Conservation (phyloP, 2,329 filamentous ascomycete species). For the Fusarium sarcochroum region DNA sequence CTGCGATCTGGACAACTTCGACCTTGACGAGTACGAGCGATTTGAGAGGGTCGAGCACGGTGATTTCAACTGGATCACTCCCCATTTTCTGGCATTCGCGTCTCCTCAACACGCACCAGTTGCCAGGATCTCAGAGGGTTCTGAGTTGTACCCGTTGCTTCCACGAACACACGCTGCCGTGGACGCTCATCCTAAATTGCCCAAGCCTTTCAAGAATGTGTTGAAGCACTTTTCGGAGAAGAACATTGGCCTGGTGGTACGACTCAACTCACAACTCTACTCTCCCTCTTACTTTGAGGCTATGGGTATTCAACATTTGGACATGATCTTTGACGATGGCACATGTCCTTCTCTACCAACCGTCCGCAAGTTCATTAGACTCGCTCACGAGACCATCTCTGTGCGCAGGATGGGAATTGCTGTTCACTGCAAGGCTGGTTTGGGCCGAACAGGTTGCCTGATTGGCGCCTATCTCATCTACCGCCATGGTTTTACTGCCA, state of each 20-base stretch:
- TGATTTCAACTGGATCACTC: conserved; percentile 99
- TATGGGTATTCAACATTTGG: conserved; percentile 92
- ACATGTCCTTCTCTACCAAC: conserved; percentile 91
- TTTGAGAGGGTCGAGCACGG: conserved; percentile 97
- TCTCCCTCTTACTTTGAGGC: conserved; percentile 97
- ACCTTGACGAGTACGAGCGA: conserved; percentile 95
- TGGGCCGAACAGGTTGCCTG: conserved; percentile 94
- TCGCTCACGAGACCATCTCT: conserved; percentile 95
- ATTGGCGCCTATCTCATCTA: conserved; percentile 99
- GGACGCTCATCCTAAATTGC: conserved; percentile 77
- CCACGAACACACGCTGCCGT: conserved; percentile 83
- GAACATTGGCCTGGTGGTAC: conserved; percentile 92
- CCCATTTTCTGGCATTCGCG: conserved; percentile 94
- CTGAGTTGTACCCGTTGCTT: conserved; percentile 80
- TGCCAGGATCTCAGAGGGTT: conserved; percentile 77
- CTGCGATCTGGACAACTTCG: conserved; percentile 93
- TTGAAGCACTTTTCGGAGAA: conserved; percentile 88
- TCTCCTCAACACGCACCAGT: conserved; percentile 89
- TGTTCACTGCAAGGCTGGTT: conserved; percentile 97
- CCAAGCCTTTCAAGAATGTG: conserved; percentile 95
- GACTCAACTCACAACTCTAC: conserved; percentile 95
- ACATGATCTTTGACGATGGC: conserved; percentile 99
- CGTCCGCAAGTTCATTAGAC: conserved; percentile 94
- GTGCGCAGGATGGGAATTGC: conserved; percentile 93
- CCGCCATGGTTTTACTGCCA: conserved; percentile 95